Percentiles rank a stretch among this genome's conserved stretches.
Conservation (phyloP, 352 stramenopile genomes). For the Phytophthora pseudosyringae region DNA sequence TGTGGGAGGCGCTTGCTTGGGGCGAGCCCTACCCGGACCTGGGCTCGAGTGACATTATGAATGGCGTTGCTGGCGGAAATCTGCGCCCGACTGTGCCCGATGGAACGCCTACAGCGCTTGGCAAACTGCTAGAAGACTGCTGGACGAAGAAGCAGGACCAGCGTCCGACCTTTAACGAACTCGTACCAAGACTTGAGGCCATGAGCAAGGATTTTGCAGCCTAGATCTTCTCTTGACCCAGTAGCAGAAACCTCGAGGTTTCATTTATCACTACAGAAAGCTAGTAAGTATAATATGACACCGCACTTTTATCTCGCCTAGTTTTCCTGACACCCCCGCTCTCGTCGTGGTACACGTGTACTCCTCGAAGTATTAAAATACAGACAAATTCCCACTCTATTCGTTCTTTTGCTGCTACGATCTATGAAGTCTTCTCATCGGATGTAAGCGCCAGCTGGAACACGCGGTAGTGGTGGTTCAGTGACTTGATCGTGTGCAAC, state of each 20-base stretch:
- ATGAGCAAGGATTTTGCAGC: conserved; percentile 79
- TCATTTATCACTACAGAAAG: conserved; percentile 20
- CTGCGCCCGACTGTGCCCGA: conserved; percentile 76
- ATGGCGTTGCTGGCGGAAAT: conserved; percentile 78
- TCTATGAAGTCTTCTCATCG: conserved; percentile 6
- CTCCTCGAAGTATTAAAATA: no score
- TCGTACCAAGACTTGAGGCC: conserved; percentile 79
- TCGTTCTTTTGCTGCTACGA: not conserved
- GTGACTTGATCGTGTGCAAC: conserved; percentile 84
- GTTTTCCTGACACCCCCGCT: conserved; percentile 1
- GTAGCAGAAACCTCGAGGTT: conserved; percentile 10
- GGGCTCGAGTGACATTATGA: conserved; percentile 88
- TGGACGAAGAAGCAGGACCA: conserved; percentile 89
- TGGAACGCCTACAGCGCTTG: conserved; percentile 60
- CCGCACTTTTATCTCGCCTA: conserved; percentile 1
- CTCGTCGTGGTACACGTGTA: conserved; percentile 18
- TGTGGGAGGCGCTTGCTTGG: conserved; percentile 86
- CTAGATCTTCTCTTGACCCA: conserved; percentile 15
- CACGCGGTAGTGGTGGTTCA: conserved; percentile 90
- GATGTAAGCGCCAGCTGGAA: conserved; percentile 53
- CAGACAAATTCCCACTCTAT: conserved; percentile 13
- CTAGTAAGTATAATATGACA: conserved; percentile 1
- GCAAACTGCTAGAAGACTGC: conserved; percentile 74
- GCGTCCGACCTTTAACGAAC: conserved; percentile 81
- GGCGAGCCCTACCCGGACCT: conserved; percentile 81